Base-by-base conservation (phyloP, 2,329 filamentous ascomycete genomes). In the Moelleriella libera region DNA sequence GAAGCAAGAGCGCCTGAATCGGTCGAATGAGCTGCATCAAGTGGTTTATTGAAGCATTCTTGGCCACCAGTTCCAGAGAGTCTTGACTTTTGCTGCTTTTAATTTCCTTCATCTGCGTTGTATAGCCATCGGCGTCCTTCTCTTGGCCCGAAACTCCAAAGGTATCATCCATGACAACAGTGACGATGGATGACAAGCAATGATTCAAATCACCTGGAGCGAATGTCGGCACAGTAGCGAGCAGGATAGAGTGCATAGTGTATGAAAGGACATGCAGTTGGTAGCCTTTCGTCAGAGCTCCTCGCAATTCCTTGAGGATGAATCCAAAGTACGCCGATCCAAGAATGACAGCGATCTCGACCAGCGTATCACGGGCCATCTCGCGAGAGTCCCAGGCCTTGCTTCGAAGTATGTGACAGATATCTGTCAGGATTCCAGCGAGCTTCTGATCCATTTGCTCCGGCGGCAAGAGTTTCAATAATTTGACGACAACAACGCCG, bases 31-130 rank as follows among this genome's bases (percentile, higher is more conserved):
- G 76, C 45, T 83, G 78, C 44, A 83, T 80, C 5, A 97, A 74
- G 48, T 82, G 79, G 46, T 67, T 71, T 29, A 96, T 72, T 1
- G 88, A 90, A 2, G 87, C 82, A 44, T 82, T 88, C 58, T 83
- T 86, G 30, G 92, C 85, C 53, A 97, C 74, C 12, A 97, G 72
- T 63, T 97, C 90, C 82, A 97, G 94, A 0, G 92, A 94, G 60
- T 98, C 94, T 58, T 89, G 94, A 60, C 89, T 96, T 71, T 97
- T 98, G 71, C 86, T 96, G 64, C 86, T 92, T 70, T 95, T 97
- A 48, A 98, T 83, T 66, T 98, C 92, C 64, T 94, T 95, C 83
- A 94, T 96, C 64, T 90, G 85, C 61, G 82, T 95, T 48, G 84
- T 83, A 62, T 98, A 98, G 47, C 89, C 92, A 56, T 96, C 88